These are phyloP conservation scores for Larix sibirica DNA, from an alignment of 83 land plant genomes.

Conservation along the genomic window DNA sequence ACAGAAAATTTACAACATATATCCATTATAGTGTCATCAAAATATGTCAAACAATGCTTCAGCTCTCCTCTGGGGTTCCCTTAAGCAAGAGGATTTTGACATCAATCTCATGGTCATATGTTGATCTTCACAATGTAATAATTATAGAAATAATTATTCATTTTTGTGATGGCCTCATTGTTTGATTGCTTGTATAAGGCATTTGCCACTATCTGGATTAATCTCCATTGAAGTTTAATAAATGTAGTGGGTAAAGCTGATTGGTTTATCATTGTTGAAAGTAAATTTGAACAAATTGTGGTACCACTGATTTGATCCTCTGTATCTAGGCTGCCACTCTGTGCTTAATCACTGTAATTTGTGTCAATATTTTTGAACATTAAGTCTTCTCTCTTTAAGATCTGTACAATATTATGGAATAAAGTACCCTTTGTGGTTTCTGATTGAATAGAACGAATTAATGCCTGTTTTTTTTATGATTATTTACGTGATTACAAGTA, in stretches of 20 bases:
- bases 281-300: background rate
- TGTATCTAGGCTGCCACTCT: background rate
- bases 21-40: background rate
- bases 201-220: background rate
- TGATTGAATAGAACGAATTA: background rate
- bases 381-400: background rate
- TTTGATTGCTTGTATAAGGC: background rate
- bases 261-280: background rate
- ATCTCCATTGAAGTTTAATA: background rate
- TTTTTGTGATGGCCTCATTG: background rate
- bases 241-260: background rate
- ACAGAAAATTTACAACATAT: background rate
- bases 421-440: background rate
- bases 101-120: background rate
- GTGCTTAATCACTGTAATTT: background rate
- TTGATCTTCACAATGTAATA: no score
- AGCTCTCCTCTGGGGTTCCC: background rate
- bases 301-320: background rate
- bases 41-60: no score
- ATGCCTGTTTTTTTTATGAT: background rate
- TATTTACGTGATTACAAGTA: background rate
- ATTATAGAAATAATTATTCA: no score
- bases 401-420: background rate
- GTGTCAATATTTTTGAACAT: background rate
- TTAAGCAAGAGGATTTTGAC: background rate